Evolutionary conservation across 495 filamentous ascomycete species (phyloP), one percentile per base, ranked within the genome.

Genomic region (Aspergillus ellipticus): DNA sequence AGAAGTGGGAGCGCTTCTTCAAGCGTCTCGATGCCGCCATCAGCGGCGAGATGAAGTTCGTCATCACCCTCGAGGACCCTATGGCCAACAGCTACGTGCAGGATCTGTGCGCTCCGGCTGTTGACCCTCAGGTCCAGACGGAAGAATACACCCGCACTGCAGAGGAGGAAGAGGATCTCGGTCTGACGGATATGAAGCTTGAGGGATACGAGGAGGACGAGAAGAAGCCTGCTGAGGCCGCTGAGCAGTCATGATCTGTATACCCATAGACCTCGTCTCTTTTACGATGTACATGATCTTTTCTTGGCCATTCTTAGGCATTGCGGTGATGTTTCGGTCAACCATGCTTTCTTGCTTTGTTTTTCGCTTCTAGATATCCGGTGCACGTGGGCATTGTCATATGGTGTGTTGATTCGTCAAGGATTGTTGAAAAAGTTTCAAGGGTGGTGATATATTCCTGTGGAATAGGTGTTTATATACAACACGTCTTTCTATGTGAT

Each of bases 11-110:
- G 0, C 67, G 74, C 6, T 98, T 98, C 77, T 98, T 98, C 65
- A 73, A 66, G 6, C 78, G 79, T 21, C 81, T 98, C 13, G 78
- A 86, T 29, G 70, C 79, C 8, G 95, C 95, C 39, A 93, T 97
- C 71, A 81, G 77, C 49, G 92, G 91, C 11, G 82, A 93, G 51
- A 75, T 84, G 60, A 85, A 88, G 65, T 98, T 96, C 66, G 88
- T 86, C n/a, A 80, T 96, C 35, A 79, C 92, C 9, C 81, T 98
- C 42, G 82, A 87, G 58, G 94, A 98, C 67, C 94, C 94, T 3
- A 66, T 97, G 58, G 94, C 92, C 15, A 86, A 84, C 66, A 93
- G 88, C 69, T 98, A 97, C 64, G 89, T 97, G 51, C 94, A 98
- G 74, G 94, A 90, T 67, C 74, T 93, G 37, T 84, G 82, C 49